Conservation (phyloP, 2,329 filamentous ascomycete genomes). For the Chalaropsis thielavioides region DNA sequence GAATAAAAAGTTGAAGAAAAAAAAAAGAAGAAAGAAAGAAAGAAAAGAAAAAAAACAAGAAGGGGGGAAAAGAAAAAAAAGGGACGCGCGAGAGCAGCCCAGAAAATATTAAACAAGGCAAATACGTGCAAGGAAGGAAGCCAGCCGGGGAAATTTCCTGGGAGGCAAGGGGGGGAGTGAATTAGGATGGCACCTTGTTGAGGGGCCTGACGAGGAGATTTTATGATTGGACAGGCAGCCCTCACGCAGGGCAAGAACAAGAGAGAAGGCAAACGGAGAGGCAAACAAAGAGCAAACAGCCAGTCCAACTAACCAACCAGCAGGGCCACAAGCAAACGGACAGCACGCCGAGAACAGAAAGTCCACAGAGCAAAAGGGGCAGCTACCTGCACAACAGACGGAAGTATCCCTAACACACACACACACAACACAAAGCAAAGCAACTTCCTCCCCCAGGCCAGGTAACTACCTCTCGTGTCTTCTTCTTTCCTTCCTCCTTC, state of each 20-base stretch:
- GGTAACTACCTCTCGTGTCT: neutral
- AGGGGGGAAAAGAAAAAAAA: conserved; percentile 16
- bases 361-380: no score
- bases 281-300: neutral
- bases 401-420: no score
- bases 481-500: neutral
- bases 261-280: conserved; percentile 1
- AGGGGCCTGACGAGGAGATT: conserved; percentile 15
- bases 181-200: conserved; percentile 6
- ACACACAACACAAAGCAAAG: no score
- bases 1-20: neutral
- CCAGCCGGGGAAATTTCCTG: conserved; percentile 5
- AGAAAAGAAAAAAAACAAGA: conserved; percentile 12
- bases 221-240: conserved; percentile 5
- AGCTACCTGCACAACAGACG: no score
- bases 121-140: conserved; percentile 8
- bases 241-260: neutral
- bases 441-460: neutral
- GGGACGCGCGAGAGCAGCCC: conserved; percentile 18
- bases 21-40: conserved; percentile 14
- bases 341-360: neutral
- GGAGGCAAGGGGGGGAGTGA: conserved; percentile 4
- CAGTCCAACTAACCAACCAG: neutral
- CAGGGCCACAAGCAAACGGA: neutral
- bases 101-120: conserved; percentile 12